Base-by-base conservation (phyloP, 164 flowering plant species). In the Stephania cephalantha region DNA sequence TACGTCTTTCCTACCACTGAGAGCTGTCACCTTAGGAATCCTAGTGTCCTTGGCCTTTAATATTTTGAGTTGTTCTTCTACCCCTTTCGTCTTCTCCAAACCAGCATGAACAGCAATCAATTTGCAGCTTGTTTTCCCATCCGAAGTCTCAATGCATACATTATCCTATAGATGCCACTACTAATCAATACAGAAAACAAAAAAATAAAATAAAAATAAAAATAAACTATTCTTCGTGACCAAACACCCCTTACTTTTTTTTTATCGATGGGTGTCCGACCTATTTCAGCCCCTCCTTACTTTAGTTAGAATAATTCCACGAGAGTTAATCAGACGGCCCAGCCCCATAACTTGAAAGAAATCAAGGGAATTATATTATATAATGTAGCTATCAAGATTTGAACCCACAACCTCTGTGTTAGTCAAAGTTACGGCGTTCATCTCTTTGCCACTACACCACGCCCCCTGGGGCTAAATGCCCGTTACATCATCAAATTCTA, bases 21-120 rank as follows among this genome's bases (percentile, higher is more conserved):
- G 88, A 69, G 88, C 81, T 69, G 78, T 87, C 42, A 93, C 85
- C 81, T 93, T 93, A 22, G 96, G 85, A 50, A 88, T 74, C 1
- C 86, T 79, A 10, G 98, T 88, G 78, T 93, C 94, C 83, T 75
- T 87, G 66, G 85, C 87, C 85, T 82, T 95, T 84, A 95, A 84
- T 64, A 67, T 63, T 66, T 85, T 84, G 30, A 93, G 77, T 79
- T 91, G 98, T 72, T 86, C 88, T 46, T 86, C 85, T 9, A 95
- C 90, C 13, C 81, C 82, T 82, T 80, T 86, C 7, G 66, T 79
- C 80, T 80, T 90, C 81, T 85, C 90, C 75, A 95, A 73, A 75
- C 97, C 98, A 68, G 93, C 98, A 86, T 95, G 98, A 58, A 95
- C 98, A 50, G 97, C 97, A 70, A 92, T 87, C 84, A 95, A 79